These are phyloP conservation scores for Ilyonectria mors-panacis DNA, from an alignment of 2,329 filamentous ascomycete species.

Conservation along the genomic window DNA sequence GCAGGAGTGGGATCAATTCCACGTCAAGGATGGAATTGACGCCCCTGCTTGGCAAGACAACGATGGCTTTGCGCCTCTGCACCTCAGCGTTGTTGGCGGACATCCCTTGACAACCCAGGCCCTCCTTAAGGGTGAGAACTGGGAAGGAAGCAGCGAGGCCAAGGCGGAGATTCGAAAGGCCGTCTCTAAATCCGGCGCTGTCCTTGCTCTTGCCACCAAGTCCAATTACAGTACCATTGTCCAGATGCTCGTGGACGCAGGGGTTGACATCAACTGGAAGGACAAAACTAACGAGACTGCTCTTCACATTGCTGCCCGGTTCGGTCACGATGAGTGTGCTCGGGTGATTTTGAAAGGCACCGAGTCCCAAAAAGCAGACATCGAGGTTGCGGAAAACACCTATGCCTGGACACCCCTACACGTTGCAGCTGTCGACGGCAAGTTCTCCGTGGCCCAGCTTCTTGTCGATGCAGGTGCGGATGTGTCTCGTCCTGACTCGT, in stretches of 20 bases:
- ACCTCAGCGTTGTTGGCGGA: constrained; percentile 92
- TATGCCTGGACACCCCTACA: constrained; percentile 98
- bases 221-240: constrained; percentile 90
- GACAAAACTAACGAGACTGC: constrained; percentile 93
- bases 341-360: constrained; percentile 81
- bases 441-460: constrained; percentile 80
- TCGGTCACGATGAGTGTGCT: constrained; percentile 87
- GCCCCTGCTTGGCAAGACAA: constrained; percentile 90
- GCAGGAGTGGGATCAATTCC: constrained; percentile 90
- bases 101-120: constrained; percentile 88
- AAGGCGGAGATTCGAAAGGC: constrained; percentile 77
- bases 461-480: constrained; percentile 85
- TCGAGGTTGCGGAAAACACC: constrained; percentile 84
- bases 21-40: constrained; percentile 89
- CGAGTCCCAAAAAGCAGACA: constrained; percentile 78
- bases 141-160: constrained; percentile 74
- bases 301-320: constrained; percentile 90
- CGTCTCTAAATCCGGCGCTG: constrained; percentile 87
- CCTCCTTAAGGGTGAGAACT: constrained; percentile 85
- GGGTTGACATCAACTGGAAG: constrained; percentile 93
- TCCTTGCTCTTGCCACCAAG: constrained; percentile 89
- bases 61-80: constrained; percentile 91
- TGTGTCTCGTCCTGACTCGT: constrained; percentile 81
- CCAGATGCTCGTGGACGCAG: constrained; percentile 87
- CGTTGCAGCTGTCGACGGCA: constrained; percentile 91